Evolutionary conservation across 768 basidiomycete species (phyloP).

Genomic region (Macrolepiota fuliginosa): DNA sequence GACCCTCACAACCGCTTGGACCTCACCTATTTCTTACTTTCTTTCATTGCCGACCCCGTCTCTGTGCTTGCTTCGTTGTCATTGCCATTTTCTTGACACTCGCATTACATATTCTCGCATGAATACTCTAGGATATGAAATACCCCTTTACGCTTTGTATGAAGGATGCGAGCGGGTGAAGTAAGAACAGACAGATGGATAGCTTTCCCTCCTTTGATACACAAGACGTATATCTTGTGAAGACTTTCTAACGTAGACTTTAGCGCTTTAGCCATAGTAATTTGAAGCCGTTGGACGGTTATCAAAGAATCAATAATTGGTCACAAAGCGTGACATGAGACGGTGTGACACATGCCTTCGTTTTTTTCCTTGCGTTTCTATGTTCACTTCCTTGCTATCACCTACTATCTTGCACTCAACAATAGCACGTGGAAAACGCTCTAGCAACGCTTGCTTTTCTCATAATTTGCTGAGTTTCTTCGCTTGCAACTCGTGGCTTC

Average conservation of each 20-base stretch:
- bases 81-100: neutral
- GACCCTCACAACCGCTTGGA: conserved; percentile 11
- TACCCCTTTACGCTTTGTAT: conserved; percentile 6
- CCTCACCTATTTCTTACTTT: conserved; percentile 7
- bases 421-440: neutral
- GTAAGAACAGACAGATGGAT: neutral
- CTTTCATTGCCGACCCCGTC: conserved; percentile 9
- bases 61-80: neutral
- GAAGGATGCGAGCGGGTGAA: neutral
- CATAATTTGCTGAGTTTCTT: neutral
- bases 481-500: neutral
- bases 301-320: neutral
- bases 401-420: neutral
- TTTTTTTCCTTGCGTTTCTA: neutral
- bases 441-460: neutral
- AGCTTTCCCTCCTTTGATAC: neutral
- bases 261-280: neutral
- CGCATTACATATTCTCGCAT: conserved; percentile 1
- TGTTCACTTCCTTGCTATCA: neutral
- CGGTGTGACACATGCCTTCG: neutral
- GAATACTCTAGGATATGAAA: conserved; percentile 2
- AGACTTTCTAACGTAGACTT: conserved; percentile 1
- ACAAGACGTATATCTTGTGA: neutral
- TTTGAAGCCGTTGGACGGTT: neutral
- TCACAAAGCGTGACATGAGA: neutral